These are phyloP conservation scores for Ustilago cynodontis DNA, from an alignment of 1,284 basidiomycete genomes.

Conservation along the genomic window DNA sequence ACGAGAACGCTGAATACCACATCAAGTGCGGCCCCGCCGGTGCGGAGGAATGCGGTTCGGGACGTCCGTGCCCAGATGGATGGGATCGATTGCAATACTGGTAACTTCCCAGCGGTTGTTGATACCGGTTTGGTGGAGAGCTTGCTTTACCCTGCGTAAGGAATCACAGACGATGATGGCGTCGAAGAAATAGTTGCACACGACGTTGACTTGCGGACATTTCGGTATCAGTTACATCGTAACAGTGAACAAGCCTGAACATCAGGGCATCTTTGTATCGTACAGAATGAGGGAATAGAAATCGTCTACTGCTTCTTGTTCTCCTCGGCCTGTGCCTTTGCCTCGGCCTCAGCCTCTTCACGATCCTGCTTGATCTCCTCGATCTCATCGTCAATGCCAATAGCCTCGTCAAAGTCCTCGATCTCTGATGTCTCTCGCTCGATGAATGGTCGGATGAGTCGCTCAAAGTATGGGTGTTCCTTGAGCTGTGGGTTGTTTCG, in stretches of 20 bases:
- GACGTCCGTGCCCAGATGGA: too few species aligned
- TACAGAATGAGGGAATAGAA: not conserved
- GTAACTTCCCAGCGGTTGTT: too few species aligned
- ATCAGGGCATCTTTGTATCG: not conserved
- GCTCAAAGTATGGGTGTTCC: conserved; percentile 74
- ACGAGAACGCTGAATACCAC: too few species aligned
- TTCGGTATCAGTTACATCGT: conserved; percentile 9
- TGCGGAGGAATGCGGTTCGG: too few species aligned
- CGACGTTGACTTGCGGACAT: too few species aligned
- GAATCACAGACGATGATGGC: too few species aligned
- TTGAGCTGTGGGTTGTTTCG: conserved; percentile 68
- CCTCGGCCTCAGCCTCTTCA: conserved; percentile 61
- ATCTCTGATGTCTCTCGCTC: conserved; percentile 71
- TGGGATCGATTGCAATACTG: too few species aligned
- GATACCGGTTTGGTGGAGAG: too few species aligned
- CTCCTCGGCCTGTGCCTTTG: conserved; percentile 44
- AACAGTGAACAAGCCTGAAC: not conserved
- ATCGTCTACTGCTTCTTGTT: conserved; percentile 18
- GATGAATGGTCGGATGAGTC: conserved; percentile 74
- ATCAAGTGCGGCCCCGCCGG: too few species aligned
- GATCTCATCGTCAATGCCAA: conserved; percentile 73
- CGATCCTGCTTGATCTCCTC: conserved; percentile 67
- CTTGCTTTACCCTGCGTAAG: too few species aligned
- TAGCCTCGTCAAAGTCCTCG: conserved; percentile 69
- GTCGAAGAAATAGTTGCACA: too few species aligned